Evolutionary conservation across 306 rosid species (phyloP), one percentile per base, ranked within the genome.

Genomic region (Malus fusca): DNA sequence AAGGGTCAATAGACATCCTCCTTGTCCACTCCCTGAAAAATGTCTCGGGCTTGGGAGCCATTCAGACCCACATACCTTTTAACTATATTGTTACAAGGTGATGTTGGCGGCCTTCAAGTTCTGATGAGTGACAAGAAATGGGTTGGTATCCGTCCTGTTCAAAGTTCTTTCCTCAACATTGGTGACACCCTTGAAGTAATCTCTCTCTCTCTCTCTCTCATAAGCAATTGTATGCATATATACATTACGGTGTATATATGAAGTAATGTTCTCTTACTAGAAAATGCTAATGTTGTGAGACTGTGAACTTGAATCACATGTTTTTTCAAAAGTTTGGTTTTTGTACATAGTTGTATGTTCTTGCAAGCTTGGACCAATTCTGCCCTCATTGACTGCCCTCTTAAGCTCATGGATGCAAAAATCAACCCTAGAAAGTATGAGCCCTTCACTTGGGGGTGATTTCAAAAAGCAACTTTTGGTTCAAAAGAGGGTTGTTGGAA

Each of bases 1-100:
- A 28, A 60, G 77, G 66, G 77, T 60, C 43, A 73, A 73, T 43
- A 60, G 44, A 43, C 42, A 73, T 42, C 77, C 69, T 40, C 69
- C 77, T 60, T 73, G 69, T 61, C 69, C 77, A 2, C 77, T 73
- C 42, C 77, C 77, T 17, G 69, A 73, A 61, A 73, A 73, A 73
- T 73, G 69, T 43, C 59, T 73, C 25, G 77, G 77, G 59, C 69
- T 73, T 21, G 77, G 69, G 22, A 60, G 77, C 69, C 77, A 73
- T 42, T 73, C 77, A 18, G 77, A 73, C 60, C 77, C 77, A 9
- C 77, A 73, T 11, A 61, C 77, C 5, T 26, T 73, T 26, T 73
- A 44, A 61, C 77, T n/a, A 73, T 73, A 9, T 61, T 73, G 59
- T 19, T 73, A 12, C 69, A 61, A 73, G 77, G 61, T 61, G 59